Evolutionary conservation across 768 basidiomycete species (phyloP).

Genomic region (Suillus subalutaceus): DNA sequence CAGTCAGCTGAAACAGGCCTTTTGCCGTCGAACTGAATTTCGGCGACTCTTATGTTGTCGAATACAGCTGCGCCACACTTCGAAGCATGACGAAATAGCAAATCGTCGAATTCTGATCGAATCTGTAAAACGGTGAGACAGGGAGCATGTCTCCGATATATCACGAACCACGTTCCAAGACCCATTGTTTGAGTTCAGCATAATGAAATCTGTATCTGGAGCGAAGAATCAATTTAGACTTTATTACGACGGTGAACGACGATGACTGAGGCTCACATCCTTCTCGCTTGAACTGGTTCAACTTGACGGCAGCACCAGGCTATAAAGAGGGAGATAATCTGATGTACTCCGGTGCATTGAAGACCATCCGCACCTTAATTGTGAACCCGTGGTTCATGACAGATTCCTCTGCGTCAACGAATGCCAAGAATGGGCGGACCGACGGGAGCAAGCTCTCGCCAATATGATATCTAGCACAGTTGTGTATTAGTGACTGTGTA

Average conservation of each 20-base stretch:
- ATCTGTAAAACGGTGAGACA: slow-evolving; percentile 35
- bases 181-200: slow-evolving; percentile 54
- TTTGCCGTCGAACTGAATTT: slow-evolving; percentile 28
- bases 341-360: background rate
- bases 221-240: background rate
- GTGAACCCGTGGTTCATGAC: slow-evolving; percentile 52
- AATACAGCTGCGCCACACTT: slow-evolving; percentile 56
- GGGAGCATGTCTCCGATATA: background rate
- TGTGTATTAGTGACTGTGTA: background rate
- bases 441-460: slow-evolving; percentile 67
- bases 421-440: slow-evolving; percentile 57
- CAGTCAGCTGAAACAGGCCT: slow-evolving; percentile 33
- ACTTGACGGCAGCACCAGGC: slow-evolving; percentile 67
- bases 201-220: slow-evolving; percentile 63
- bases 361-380: slow-evolving; percentile 40
- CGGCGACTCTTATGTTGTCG: slow-evolving; percentile 55
- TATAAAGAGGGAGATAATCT: slow-evolving; percentile 20
- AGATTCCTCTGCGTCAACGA: slow-evolving; percentile 59
- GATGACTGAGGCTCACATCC: slow-evolving; percentile 46
- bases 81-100: slow-evolving; percentile 59
- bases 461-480: slow-evolving; percentile 49
- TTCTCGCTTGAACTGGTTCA: slow-evolving; percentile 64
- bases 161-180: slow-evolving; percentile 62
- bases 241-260: background rate
- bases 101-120: slow-evolving; percentile 63